Conservation (phyloP, 805 yeast genomes). For the Wickerhamomyces alni region DNA sequence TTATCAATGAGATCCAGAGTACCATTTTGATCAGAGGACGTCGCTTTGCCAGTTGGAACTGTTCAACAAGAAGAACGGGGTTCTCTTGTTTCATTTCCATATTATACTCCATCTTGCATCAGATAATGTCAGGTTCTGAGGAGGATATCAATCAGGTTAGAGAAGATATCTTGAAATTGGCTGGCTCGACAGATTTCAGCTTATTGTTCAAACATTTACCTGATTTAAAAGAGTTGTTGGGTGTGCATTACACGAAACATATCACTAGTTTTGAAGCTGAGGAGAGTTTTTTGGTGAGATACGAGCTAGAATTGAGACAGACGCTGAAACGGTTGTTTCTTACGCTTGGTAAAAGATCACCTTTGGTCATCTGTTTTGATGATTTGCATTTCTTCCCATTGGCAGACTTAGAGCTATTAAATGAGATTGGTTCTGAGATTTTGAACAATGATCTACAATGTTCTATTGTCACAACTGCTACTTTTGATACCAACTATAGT, state of each 20-base stretch:
- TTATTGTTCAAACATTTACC: constrained; percentile 38
- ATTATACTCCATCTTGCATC: constrained; percentile 32
- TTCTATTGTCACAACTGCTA: constrained; percentile 22
- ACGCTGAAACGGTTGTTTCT: constrained; percentile 36
- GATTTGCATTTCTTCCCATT: constrained; percentile 40
- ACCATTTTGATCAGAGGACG: constrained; percentile 27
- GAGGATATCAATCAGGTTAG: constrained; percentile 35
- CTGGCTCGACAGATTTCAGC: constrained; percentile 34
- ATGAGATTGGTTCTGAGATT: constrained; percentile 23
- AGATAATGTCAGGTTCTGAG: constrained; percentile 33
- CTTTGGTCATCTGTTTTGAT: constrained; percentile 40
- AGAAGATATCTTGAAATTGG: constrained; percentile 29
- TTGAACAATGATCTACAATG: constrained; percentile 19
- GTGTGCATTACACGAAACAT: constrained; percentile 31
- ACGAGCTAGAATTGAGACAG: constrained; percentile 36
- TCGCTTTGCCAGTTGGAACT: constrained; percentile 24
- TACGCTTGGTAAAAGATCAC: constrained; percentile 32
- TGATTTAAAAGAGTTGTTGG: constrained; percentile 36
- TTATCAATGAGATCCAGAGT: constrained; percentile 33
- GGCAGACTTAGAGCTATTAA: constrained; percentile 23
- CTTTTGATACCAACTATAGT: constrained; percentile 13
- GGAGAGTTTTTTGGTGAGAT: constrained; percentile 20
- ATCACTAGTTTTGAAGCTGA: constrained; percentile 12
- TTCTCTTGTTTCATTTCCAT: constrained; percentile 33
- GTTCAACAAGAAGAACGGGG: constrained; percentile 27